A percentile compares a stretch with the other conserved stretches of the same genome.
These are phyloP conservation scores for Trypanosoma avium DNA, from an alignment of 208 protist species.

Conservation along the genomic window DNA sequence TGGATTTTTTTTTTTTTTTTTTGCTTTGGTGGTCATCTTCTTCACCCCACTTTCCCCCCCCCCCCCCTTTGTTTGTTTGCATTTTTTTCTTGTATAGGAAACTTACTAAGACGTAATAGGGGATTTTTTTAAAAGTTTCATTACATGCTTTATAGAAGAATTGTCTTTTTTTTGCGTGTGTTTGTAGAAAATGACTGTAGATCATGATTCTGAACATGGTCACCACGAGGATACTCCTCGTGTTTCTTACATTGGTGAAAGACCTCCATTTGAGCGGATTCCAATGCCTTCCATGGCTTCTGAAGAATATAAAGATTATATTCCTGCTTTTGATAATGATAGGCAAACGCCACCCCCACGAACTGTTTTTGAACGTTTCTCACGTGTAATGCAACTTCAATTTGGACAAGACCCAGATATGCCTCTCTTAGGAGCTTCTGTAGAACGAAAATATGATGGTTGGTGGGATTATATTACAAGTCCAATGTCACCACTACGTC, in stretches of 20 bases:
- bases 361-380: slow-evolving; percentile 52
- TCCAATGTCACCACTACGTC: slow-evolving; percentile 47
- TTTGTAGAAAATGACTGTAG: neutral
- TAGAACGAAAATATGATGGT: slow-evolving; percentile 54
- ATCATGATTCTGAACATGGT: slow-evolving; percentile 7
- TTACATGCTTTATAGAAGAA: too few relatives aligned
- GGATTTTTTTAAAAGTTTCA: too few relatives aligned
- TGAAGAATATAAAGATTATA: slow-evolving; percentile 60
- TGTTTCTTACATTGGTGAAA: slow-evolving; percentile 17
- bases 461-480: slow-evolving; percentile 66
- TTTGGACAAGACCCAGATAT: slow-evolving; percentile 70
- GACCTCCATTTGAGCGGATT: slow-evolving; percentile 38
- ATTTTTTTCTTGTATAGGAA: too few relatives aligned
- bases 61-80: too few relatives aligned
- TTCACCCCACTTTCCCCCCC: too few relatives aligned
- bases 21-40: slow-evolving; percentile 16
- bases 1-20: slow-evolving; percentile 20
- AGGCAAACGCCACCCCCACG: slow-evolving; percentile 43
- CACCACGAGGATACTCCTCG: slow-evolving; percentile 17
- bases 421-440: slow-evolving; percentile 42
- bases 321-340: slow-evolving; percentile 59
- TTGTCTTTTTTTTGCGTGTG: slow-evolving; percentile 7
- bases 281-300: slow-evolving; percentile 59
- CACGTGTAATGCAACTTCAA: slow-evolving; percentile 54
- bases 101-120: too few relatives aligned